These are phyloP conservation scores for Cyclotella cryptica DNA, from an alignment of 108 stramenopile species.

Conservation along the genomic window DNA sequence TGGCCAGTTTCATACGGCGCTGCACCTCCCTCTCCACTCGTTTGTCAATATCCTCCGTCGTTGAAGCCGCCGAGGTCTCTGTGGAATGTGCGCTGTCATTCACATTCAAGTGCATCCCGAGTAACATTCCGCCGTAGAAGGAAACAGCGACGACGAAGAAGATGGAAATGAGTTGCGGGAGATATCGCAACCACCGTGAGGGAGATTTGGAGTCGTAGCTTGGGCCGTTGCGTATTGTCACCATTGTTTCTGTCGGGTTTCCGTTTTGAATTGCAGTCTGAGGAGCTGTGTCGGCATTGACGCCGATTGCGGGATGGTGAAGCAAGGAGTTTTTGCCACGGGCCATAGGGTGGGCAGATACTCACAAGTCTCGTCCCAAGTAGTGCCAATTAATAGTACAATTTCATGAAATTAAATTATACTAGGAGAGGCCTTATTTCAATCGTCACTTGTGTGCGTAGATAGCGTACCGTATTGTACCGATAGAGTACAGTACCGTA, in stretches of 20 bases:
- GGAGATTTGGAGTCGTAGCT: slow-evolving; percentile 6
- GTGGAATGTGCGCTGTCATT: neutral
- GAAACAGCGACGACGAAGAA: slow-evolving; percentile 22
- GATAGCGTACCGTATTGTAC: no score
- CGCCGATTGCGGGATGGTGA: no score
- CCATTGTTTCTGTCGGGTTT: slow-evolving; percentile 8
- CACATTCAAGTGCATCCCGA: slow-evolving; percentile 29
- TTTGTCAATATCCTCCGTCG: neutral
- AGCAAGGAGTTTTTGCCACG: no score
- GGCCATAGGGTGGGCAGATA: no score
- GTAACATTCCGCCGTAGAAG: slow-evolving; percentile 33
- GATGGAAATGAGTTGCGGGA: slow-evolving; percentile 27
- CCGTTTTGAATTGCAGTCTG: neutral
- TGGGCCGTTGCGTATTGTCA: slow-evolving; percentile 30
- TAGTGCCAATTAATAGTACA: no score
- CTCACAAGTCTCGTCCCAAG: no score
- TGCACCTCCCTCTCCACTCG: slow-evolving; percentile 26
- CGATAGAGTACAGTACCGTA: no score
- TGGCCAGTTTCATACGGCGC: neutral
- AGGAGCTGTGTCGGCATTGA: neutral
- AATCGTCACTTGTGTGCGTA: no score
- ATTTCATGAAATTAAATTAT: no score
- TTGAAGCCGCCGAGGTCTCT: neutral
- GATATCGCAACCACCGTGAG: slow-evolving; percentile 11
- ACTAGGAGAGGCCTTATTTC: no score